A percentile compares a stretch with the other conserved stretches of the same genome.
Evolutionary conservation across 169 alveolate species (phyloP).

Genomic region (Cryptosporidium viatorum): DNA sequence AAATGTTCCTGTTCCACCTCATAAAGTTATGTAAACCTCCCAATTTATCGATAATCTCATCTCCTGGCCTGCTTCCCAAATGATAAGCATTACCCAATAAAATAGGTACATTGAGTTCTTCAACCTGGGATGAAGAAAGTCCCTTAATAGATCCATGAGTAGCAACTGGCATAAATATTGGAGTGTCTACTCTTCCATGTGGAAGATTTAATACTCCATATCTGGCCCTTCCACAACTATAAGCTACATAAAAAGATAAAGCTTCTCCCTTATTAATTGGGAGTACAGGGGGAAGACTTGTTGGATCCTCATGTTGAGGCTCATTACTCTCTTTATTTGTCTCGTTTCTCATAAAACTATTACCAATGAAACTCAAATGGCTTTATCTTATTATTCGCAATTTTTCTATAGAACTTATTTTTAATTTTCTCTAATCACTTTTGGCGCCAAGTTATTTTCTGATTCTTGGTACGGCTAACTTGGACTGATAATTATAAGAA

Average conservation of each 20-base stretch:
- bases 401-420: not conserved
- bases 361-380: not conserved
- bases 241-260: conserved; percentile 76
- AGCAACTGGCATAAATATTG: conserved; percentile 99
- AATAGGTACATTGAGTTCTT: conserved; percentile 87
- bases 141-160: conserved; percentile 97
- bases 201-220: conserved; percentile 93
- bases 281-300: conserved; percentile 9
- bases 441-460: conserved; percentile 27
- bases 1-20: conserved; percentile 92
- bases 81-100: conserved; percentile 97
- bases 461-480: not conserved
- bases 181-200: conserved; percentile 96
- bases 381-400: not conserved
- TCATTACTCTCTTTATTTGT: not conserved
- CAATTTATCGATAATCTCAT: conserved; percentile 87
- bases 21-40: conserved; percentile 94
- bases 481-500: not conserved
- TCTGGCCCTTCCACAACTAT: conserved; percentile 88
- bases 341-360: not conserved
- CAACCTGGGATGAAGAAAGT: conserved; percentile 82
- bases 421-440: not conserved
- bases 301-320: not conserved
- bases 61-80: conserved; percentile 95
- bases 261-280: conserved; percentile 38